Evolutionary conservation across 2,329 filamentous ascomycete genomes (phyloP).

Genomic region (Aphanocladium album): DNA sequence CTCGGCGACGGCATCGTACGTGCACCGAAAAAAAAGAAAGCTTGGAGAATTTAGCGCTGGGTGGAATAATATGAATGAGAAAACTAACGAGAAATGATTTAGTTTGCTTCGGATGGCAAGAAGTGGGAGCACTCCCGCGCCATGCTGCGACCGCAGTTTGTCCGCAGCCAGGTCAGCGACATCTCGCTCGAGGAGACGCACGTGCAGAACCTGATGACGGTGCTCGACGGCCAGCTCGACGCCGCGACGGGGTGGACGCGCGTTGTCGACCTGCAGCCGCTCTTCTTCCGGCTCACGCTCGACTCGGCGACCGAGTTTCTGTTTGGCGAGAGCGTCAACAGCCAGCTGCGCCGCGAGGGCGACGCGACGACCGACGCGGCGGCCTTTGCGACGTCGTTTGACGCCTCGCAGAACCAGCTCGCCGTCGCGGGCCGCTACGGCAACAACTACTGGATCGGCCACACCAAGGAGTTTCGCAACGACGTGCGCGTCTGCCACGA

Average conservation of each 20-base stretch:
- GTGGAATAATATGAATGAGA: not conserved
- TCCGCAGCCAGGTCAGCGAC: slow-evolving; percentile 38
- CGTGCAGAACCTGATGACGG: slow-evolving; percentile 28
- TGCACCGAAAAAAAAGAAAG: not conserved
- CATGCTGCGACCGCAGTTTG: slow-evolving; percentile 37
- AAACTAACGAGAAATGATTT: not conserved
- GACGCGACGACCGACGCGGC: slow-evolving; percentile 11
- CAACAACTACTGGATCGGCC: slow-evolving; percentile 40
- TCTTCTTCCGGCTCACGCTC: slow-evolving; percentile 46
- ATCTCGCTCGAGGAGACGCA: slow-evolving; percentile 35
- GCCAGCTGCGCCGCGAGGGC: slow-evolving; percentile 24
- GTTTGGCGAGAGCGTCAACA: slow-evolving; percentile 51
- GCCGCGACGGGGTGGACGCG: slow-evolving; percentile 30
- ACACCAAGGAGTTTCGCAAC: slow-evolving; percentile 54
- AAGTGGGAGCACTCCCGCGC: slow-evolving; percentile 33
- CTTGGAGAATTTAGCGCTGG: no score
- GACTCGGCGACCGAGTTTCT: slow-evolving; percentile 52
- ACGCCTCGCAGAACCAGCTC: slow-evolving; percentile 37
- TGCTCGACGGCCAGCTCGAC: slow-evolving; percentile 17
- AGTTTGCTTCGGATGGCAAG: slow-evolving; percentile 32
- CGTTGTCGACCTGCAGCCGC: slow-evolving; percentile 38
- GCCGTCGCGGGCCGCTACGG: slow-evolving; percentile 47
- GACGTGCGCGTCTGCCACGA: slow-evolving; percentile 61
- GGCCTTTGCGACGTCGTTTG: slow-evolving; percentile 29
- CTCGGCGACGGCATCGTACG: slow-evolving; percentile 38